phyloP scores from a whole-genome alignment of 805 yeast genomes.

The Barnettozyma populi region DNA sequence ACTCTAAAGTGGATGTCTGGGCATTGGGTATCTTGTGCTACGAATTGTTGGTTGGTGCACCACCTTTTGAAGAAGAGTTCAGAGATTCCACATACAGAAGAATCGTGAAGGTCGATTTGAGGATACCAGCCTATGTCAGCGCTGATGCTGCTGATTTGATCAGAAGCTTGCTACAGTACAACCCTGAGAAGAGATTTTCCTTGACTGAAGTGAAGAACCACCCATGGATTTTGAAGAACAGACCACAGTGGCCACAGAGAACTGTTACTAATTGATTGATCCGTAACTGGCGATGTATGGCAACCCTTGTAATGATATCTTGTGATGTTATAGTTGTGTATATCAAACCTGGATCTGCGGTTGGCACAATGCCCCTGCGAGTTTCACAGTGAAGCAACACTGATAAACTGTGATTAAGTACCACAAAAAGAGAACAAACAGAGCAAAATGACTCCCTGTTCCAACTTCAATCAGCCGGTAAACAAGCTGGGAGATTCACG shows the following conservation, averaged over 20 bases:
- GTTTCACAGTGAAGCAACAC: too few species aligned
- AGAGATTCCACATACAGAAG: slow-evolving; percentile 74
- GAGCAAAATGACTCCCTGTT: too few species aligned
- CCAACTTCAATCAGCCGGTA: too few species aligned
- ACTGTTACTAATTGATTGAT: slow-evolving; percentile 6
- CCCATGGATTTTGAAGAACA: slow-evolving; percentile 77
- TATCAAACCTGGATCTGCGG: background rate
- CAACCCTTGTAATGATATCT: background rate
- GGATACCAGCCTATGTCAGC: slow-evolving; percentile 65
- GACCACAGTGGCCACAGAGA: slow-evolving; percentile 49
- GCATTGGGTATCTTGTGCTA: slow-evolving; percentile 83
- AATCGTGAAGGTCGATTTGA: slow-evolving; percentile 71
- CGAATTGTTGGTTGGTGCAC: slow-evolving; percentile 81
- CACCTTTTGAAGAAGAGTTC: slow-evolving; percentile 86
- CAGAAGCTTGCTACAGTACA: slow-evolving; percentile 52
- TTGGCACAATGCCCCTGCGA: too few species aligned
- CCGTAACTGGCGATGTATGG: background rate
- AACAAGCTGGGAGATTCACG: too few species aligned
- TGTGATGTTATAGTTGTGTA: background rate
- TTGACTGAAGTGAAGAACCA: slow-evolving; percentile 62
- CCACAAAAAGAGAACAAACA: too few species aligned
- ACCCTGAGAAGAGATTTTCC: slow-evolving; percentile 60
- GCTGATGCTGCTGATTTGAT: slow-evolving; percentile 77
- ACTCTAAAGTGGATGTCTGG: slow-evolving; percentile 82
- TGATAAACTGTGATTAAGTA: too few species aligned